Percentiles rank a stretch among this genome's conserved stretches.
These are phyloP conservation scores for Pythium insidiosum DNA, from an alignment of 352 stramenopile genomes.

Conservation along the genomic window DNA sequence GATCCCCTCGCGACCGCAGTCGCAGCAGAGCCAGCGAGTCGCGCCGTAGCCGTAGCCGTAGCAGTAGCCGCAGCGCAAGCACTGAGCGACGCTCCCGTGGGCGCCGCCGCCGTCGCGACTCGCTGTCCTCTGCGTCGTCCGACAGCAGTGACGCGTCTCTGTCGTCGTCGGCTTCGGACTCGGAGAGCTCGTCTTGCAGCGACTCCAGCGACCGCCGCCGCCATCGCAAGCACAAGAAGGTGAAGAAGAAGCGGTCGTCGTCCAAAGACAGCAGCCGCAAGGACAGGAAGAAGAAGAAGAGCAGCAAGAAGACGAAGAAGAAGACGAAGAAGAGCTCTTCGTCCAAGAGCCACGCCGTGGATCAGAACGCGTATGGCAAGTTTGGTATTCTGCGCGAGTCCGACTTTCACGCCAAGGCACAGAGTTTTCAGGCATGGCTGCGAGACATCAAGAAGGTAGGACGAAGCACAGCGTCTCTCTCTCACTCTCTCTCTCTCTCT, in stretches of 20 bases:
- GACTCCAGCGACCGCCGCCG: conserved; percentile 16
- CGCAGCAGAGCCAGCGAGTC: neutral
- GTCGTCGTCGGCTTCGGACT: conserved; percentile 34
- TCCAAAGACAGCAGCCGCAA: conserved; percentile 14
- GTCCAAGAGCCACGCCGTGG: conserved; percentile 29
- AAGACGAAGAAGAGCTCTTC: conserved; percentile 3
- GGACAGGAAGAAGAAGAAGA: conserved; percentile 22
- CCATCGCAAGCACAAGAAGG: conserved; percentile 6
- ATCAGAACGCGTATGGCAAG: conserved; percentile 93
- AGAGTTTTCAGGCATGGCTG: conserved; percentile 94
- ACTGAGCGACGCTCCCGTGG: neutral
- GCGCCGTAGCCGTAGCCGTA: neutral
- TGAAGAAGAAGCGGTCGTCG: conserved; percentile 10
- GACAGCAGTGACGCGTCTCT: too few species aligned
- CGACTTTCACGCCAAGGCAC: conserved; percentile 87
- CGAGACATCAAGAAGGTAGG: conserved; percentile 88
- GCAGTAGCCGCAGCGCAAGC: neutral
- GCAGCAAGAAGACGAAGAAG: conserved; percentile 16
- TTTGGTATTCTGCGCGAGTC: conserved; percentile 93
- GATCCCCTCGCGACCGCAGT: neutral
- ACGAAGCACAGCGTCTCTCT: neutral
- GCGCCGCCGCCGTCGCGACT: neutral
- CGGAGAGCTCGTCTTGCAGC: conserved; percentile 11
- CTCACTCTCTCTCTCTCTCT: too few species aligned
- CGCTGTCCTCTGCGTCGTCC: neutral